Evolutionary conservation across 352 stramenopile genomes (phyloP), one percentile per base, ranked within the genome.

Genomic region (Thraustochytrium striatum): DNA sequence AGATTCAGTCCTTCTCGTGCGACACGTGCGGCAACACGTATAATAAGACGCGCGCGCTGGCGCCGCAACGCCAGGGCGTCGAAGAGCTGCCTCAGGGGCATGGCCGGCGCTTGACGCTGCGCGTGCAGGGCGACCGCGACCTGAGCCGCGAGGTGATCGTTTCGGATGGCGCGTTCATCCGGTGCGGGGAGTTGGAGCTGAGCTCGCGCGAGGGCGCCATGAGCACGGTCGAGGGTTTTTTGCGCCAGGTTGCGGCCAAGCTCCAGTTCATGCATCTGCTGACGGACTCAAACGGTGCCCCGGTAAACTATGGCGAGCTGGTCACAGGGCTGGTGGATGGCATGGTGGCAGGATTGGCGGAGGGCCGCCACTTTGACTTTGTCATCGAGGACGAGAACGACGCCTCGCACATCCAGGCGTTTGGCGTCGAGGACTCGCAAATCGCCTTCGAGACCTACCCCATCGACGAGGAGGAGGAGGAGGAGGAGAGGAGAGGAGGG

Each of bases 1-100:
- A 73, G 44, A 57, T 73, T 7, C 62, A 73, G 47, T 36, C 21
- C 41, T 73, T 73, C 39, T 43, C 62, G 13, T 73, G 62, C 47
- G 9, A 21, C n/a, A 38, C 9, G 35, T 73, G 62, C 44, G 43
- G 9, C 11, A 69, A 57, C 39, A 72, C 62, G 30, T 73, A 73
- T 32, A 30, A 38, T 38, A 73, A 61, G 62, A 38, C 69, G 28
- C 39, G 62, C 13, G 32, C 62, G 33, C n/a, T 73, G 41, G 62
- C 33, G 25, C 41, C 39, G 44, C 13, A 36, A 13, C 47, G 39
- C 44, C 33, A 65, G 30, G 62, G 39, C 2, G 62, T 73, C 0
- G 7, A 13, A 11, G 21, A 30, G 44, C 35, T 73, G 9, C 33
- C 70, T 19, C 44, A 30, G 32, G 62, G 62, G 8, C 25, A 62